Conservation (phyloP, 495 filamentous ascomycete genomes). For the Neurospora pannonica region DNA sequence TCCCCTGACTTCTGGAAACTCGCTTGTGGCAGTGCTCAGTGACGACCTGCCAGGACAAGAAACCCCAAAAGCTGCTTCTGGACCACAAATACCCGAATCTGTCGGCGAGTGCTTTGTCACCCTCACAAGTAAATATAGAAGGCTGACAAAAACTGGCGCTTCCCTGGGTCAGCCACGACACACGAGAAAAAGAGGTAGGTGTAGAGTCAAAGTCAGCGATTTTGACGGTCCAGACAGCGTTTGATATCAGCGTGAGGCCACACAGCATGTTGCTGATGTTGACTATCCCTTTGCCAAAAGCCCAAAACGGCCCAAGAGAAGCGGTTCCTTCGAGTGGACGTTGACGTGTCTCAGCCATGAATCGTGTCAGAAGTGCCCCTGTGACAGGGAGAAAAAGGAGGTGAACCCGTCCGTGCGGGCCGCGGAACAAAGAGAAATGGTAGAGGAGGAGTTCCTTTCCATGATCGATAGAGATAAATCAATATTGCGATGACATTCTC, state of each 20-base stretch:
- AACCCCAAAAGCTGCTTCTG: neutral
- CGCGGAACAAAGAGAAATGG: neutral
- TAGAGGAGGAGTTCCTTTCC: neutral
- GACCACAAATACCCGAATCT: neutral
- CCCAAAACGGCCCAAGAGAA: neutral
- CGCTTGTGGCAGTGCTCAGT: neutral
- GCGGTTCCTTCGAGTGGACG: neutral
- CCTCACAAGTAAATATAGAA: neutral
- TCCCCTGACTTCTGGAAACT: neutral
- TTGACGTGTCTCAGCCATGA: neutral
- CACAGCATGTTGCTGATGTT: neutral
- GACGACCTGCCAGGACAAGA: neutral
- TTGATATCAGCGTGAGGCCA: neutral
- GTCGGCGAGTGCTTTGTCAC: neutral
- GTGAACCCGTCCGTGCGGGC: neutral
- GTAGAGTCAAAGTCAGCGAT: neutral
- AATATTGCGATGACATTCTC: neutral
- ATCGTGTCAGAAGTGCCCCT: neutral
- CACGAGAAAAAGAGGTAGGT: neutral
- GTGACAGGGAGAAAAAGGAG: neutral
- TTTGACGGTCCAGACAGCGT: neutral
- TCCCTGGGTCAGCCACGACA: neutral
- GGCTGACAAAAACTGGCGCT: neutral
- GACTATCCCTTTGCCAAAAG: neutral
- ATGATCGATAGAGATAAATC: neutral